A percentile compares a stretch with the other conserved stretches of the same genome.
These are phyloP conservation scores for Cupressus sempervirens DNA, from an alignment of 75 land plant species.

Conservation along the genomic window DNA sequence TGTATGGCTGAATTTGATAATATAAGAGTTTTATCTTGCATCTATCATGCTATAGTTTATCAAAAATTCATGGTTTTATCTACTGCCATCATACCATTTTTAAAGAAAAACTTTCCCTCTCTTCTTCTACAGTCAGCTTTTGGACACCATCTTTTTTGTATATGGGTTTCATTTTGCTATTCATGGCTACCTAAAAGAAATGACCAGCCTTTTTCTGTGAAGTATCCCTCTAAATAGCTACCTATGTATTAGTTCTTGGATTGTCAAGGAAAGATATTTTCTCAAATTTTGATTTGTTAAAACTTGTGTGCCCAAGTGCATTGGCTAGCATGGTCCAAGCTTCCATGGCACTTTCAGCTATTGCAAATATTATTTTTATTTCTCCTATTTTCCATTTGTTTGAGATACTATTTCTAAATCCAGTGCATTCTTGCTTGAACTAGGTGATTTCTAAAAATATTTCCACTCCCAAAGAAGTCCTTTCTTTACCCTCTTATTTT, in stretches of 20 bases:
- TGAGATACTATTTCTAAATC: conserved; percentile 16
- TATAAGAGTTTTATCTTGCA: no score
- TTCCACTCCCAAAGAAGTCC: not conserved
- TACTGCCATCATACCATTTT: no score
- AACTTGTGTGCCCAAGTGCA: conserved; percentile 82
- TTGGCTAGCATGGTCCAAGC: conserved; percentile 98
- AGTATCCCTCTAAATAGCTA: conserved; percentile 90
- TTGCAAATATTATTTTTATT: conserved; percentile 68
- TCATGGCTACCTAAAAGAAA: conserved; percentile 94
- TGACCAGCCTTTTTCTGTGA: conserved; percentile 59
- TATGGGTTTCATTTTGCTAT: no score
- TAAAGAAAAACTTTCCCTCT: no score
- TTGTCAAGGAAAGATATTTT: conserved; percentile 93
- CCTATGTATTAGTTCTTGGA: conserved; percentile 90
- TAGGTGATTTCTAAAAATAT: not conserved
- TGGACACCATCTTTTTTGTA: no score
- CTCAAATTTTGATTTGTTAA: conserved; percentile 95
- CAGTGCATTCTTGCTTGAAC: conserved; percentile 9
- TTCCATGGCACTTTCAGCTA: conserved; percentile 97
- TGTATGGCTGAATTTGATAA: no score
- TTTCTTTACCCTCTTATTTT: conserved; percentile 6
- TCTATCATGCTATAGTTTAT: no score
- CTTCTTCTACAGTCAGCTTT: no score
- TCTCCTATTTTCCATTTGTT: conserved; percentile 50
- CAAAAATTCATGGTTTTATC: no score